Conservation (phyloP, 1,139 yeast genomes). For the Chernovozyma aurita region DNA sequence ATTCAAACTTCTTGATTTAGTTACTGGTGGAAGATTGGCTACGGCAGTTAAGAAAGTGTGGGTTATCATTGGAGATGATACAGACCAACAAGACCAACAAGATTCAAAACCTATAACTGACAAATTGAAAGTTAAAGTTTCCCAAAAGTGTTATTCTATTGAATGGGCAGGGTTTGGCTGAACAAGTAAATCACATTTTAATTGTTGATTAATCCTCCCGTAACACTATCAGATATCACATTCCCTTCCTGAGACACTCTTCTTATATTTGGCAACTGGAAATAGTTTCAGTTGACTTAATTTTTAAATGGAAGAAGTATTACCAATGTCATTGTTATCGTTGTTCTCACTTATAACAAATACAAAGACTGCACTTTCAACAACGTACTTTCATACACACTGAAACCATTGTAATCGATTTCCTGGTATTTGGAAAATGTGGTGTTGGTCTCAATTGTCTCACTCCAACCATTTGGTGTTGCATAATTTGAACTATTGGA, state of each 20-base stretch:
- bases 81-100: slow-evolving; percentile 6
- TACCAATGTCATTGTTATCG: slow-evolving; percentile 1
- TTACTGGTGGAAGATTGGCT: slow-evolving; percentile 85
- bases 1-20: slow-evolving; percentile 51
- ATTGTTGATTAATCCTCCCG: not conserved
- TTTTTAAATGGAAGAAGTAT: not conserved
- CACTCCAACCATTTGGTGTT: too few species aligned
- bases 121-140: slow-evolving; percentile 9
- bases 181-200: slow-evolving; percentile 1
- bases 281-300: slow-evolving; percentile 1
- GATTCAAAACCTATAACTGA: slow-evolving; percentile 6
- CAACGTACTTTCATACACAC: too few species aligned
- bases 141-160: slow-evolving; percentile 48
- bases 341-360: too few species aligned
- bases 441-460: too few species aligned
- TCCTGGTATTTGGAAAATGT: too few species aligned
- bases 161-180: slow-evolving; percentile 85
- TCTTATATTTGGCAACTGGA: not conserved
- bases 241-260: not conserved
- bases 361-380: too few species aligned
- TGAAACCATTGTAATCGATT: too few species aligned
- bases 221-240: not conserved
- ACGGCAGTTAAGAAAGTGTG: slow-evolving; percentile 89
- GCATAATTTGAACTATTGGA: too few species aligned
- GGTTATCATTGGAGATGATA: slow-evolving; percentile 52